Evolutionary conservation across 768 basidiomycete genomes (phyloP).

Genomic region (Collybia sp.): DNA sequence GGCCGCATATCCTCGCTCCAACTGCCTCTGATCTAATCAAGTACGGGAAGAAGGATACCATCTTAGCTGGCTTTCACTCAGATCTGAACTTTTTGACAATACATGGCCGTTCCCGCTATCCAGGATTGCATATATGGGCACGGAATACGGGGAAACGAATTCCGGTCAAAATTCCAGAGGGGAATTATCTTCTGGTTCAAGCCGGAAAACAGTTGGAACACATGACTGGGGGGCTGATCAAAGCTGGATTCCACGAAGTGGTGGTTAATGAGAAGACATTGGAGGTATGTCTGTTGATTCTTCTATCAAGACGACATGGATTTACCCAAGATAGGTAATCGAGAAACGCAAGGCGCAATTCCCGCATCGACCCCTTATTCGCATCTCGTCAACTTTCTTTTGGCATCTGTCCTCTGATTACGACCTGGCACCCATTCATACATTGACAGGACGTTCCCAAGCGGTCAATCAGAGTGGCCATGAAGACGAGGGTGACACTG

Average conservation of each 20-base stretch:
- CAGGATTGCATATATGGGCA: slow-evolving; percentile 92
- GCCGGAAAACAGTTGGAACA: slow-evolving; percentile 96
- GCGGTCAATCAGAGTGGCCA: slow-evolving; percentile 28
- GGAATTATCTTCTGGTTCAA: slow-evolving; percentile 84
- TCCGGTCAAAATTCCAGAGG: slow-evolving; percentile 78
- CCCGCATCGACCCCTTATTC: slow-evolving; percentile 81
- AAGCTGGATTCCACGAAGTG: slow-evolving; percentile 94
- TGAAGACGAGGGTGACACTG: slow-evolving; percentile 34
- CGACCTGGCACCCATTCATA: slow-evolving; percentile 63
- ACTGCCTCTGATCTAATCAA: slow-evolving; percentile 88
- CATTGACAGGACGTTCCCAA: slow-evolving; percentile 44
- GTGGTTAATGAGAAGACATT: slow-evolving; percentile 82
- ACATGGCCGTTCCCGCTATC: slow-evolving; percentile 81
- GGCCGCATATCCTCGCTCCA: slow-evolving; percentile 87
- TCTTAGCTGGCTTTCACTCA: slow-evolving; percentile 91
- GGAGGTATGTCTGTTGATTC: slow-evolving; percentile 35
- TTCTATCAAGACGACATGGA: slow-evolving; percentile 1
- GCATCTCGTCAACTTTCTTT: slow-evolving; percentile 97
- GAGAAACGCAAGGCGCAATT: slow-evolving; percentile 49
- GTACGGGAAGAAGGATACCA: slow-evolving; percentile 75
- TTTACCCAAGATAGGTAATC: slow-evolving; percentile 43
- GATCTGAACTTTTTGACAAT: slow-evolving; percentile 95
- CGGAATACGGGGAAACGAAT: slow-evolving; percentile 91
- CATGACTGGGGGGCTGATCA: slow-evolving; percentile 77
- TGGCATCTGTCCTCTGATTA: slow-evolving; percentile 90